Evolutionary conservation across 352 stramenopile species (phyloP).

Genomic region (Globisporangium emineosum): DNA sequence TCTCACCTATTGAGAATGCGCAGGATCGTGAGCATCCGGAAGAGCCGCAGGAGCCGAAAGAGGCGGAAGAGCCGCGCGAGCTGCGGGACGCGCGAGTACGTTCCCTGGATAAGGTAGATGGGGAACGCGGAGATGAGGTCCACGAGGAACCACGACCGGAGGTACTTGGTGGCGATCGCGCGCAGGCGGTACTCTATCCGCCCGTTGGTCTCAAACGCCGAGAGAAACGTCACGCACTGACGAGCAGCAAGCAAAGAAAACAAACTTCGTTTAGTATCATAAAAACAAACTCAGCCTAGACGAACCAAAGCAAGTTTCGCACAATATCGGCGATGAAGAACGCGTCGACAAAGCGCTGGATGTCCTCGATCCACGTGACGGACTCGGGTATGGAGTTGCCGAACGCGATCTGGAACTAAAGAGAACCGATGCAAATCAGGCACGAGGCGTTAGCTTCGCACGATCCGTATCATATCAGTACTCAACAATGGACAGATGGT

Average conservation of each 20-base stretch:
- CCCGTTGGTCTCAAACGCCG: conserved; percentile 57
- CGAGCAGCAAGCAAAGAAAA: too few relatives aligned
- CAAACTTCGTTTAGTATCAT: neutral
- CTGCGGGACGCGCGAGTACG: conserved; percentile 58
- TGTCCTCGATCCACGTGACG: conserved; percentile 33
- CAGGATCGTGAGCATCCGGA: conserved; percentile 69
- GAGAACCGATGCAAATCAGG: conserved; percentile 2
- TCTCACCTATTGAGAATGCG: conserved; percentile 45
- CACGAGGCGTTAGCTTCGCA: conserved; percentile 1
- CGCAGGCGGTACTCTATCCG: conserved; percentile 46
- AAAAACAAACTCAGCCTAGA: neutral
- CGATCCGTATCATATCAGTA: neutral
- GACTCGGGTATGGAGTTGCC: conserved; percentile 20
- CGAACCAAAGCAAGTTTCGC: conserved; percentile 12
- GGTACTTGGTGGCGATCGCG: conserved; percentile 51
- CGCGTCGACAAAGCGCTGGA: conserved; percentile 55
- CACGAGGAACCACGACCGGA: conserved; percentile 70
- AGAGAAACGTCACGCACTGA: conserved; percentile 73
- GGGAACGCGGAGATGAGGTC: conserved; percentile 77
- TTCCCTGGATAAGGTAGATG: conserved; percentile 62
- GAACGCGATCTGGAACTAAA: conserved; percentile 75
- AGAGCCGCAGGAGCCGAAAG: conserved; percentile 53
- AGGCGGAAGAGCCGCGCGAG: conserved; percentile 60
- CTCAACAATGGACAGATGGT: neutral
- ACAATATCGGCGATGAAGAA: conserved; percentile 82